Evolutionary conservation across 208 protist genomes (phyloP).

Genomic region (Novymonas esmeraldas): DNA sequence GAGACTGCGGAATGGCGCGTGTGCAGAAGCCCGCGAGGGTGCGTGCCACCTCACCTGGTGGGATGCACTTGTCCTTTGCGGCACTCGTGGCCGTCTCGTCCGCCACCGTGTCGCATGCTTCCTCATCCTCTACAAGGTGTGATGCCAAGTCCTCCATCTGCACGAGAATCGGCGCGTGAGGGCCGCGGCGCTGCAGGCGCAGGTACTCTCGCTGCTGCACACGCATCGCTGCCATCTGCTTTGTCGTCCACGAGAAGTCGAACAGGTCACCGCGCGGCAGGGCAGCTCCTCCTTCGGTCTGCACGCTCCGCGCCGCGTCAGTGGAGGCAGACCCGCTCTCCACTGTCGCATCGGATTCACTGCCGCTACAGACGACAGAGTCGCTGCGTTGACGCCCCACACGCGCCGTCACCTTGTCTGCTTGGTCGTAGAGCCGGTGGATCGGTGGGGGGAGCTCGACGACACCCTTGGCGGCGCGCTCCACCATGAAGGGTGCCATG

Average conservation of each 20-base stretch:
- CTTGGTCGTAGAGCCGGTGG: constrained; percentile 13
- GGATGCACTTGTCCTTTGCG: not conserved
- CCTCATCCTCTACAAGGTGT: constrained; percentile 4
- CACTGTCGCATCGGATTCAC: not conserved
- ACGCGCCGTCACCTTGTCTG: not conserved
- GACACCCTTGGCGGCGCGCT: constrained; percentile 7
- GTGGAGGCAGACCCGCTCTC: not conserved
- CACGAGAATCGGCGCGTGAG: constrained; percentile 19
- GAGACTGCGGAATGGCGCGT: constrained; percentile 17
- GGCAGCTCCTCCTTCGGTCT: not conserved
- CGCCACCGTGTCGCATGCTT: not conserved
- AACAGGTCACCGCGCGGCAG: constrained; percentile 14
- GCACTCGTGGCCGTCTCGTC: not conserved
- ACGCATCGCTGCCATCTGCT: constrained; percentile 6
- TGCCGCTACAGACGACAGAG: not conserved
- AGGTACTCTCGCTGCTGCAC: constrained; percentile 13
- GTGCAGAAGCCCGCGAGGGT: constrained; percentile 18
- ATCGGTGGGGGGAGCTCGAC: constrained; percentile 24
- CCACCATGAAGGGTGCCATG: constrained; percentile 11
- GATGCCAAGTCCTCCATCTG: not conserved
- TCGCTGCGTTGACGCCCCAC: not conserved
- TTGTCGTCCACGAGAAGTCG: constrained; percentile 12
- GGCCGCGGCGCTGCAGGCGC: constrained; percentile 11
- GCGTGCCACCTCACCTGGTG: not conserved
- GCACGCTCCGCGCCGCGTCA: not conserved